Evolutionary conservation across 495 filamentous ascomycete species (phyloP).

Genomic region (Daldinia caldariorum): DNA sequence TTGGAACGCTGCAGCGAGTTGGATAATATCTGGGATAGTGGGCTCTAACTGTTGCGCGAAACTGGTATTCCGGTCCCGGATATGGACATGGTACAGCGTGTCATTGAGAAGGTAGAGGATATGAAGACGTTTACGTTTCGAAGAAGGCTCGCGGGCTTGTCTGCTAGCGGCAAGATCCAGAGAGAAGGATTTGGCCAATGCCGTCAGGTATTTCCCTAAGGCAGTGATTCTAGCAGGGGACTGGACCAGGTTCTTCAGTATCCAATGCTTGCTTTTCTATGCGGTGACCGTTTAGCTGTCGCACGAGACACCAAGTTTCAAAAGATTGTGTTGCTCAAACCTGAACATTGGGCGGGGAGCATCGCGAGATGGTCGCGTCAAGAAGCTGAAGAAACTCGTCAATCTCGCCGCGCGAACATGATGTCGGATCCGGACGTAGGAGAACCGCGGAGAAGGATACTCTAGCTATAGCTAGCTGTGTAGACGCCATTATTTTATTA

Average conservation of each 20-base stretch:
- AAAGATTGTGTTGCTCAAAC: conserved; percentile 76
- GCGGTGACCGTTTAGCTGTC: conserved; percentile 65
- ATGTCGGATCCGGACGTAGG: conserved; percentile 76
- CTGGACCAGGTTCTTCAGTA: conserved; percentile 73
- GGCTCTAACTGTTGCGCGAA: conserved; percentile 70
- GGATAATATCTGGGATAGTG: conserved; percentile 69
- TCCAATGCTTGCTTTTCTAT: conserved; percentile 89
- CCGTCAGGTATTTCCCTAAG: conserved; percentile 79
- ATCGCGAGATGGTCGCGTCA: conserved; percentile 73
- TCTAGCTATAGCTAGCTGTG: conserved; percentile 83
- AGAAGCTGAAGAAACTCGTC: conserved; percentile 73
- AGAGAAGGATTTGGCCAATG: conserved; percentile 69
- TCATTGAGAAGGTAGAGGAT: conserved; percentile 87
- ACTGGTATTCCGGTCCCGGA: conserved; percentile 63
- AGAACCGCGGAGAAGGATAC: conserved; percentile 80
- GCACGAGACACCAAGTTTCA: conserved; percentile 61
- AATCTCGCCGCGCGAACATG: conserved; percentile 77
- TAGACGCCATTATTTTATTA: conserved; percentile 70
- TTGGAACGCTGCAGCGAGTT: conserved; percentile 68
- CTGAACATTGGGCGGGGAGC: conserved; percentile 89
- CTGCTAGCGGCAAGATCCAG: conserved; percentile 45
- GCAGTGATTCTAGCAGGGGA: conserved; percentile 72
- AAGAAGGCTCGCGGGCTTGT: conserved; percentile 59
- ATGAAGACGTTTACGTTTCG: conserved; percentile 76
- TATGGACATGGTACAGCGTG: conserved; percentile 79